Evolutionary conservation across 805 yeast genomes (phyloP), one percentile per base, ranked within the genome.

Genomic region (Debaryomyces hansenii): DNA sequence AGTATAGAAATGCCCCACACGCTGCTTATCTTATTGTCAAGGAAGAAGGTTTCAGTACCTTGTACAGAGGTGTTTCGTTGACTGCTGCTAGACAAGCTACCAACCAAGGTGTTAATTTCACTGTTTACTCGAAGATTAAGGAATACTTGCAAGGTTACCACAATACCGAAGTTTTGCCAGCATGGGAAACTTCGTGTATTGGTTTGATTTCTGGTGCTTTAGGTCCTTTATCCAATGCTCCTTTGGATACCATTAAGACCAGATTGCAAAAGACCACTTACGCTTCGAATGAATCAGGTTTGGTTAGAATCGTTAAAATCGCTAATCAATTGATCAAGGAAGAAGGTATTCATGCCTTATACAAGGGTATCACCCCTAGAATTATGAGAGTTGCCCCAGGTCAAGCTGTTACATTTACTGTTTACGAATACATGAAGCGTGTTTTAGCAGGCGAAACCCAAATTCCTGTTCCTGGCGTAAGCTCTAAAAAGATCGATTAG

Each of bases 301-400:
- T 89, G 67, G 82, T 80, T 45, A 82, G 96, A 69, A 90, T 92
- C 58, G 69, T 78, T 33, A 80, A 91, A 65, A 92, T 94, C 60
- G 89, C 95, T 49, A 72, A 74, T 40, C 91, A 85, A 60, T 78
- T 92, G 67, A 74, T 91, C 55, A 84, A 83, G 64, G 96, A 90
- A 74, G 96, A 90, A 71, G 99, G 99, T 45, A 58, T 63, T 35
- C 66, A 66, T 46, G 77, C 77, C 14, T 67, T 64, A 42, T 64
- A 64, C 51, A 64, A 64, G 46, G 99, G 99, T 73, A 92, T 92
- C 64, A 90, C 97, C 20, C 99, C 99, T 58, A 85, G 99, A 75
- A 92, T 92, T 57, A 91, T 92, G 96, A 86, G 99, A 74, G 99
- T 92, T 43, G 99, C 99, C 10, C 97, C 99, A 20, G 99, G 99